Conservation (phyloP, 2,329 filamentous ascomycete species). For the Emmonsiellopsis sp. region DNA sequence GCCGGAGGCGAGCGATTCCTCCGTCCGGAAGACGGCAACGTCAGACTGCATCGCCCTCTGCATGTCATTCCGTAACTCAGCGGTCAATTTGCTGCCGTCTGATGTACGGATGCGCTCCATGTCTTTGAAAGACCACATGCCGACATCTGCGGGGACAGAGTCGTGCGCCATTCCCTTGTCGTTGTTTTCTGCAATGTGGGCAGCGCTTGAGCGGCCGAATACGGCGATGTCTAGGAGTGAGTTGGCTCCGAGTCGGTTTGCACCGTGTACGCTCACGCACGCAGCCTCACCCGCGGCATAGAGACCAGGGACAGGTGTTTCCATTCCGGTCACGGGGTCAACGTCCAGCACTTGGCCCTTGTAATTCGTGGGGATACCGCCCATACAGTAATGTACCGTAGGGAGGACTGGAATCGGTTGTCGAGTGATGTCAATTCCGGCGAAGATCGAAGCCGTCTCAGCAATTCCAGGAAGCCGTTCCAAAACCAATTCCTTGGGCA, state of each 20-base stretch:
- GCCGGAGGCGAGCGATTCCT: conserved; percentile 77
- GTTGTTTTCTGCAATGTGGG: conserved; percentile 85
- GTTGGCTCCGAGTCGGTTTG: conserved; percentile 86
- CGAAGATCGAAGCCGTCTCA: conserved; percentile 83
- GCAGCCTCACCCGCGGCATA: conserved; percentile 86
- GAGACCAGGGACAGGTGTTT: conserved; percentile 76
- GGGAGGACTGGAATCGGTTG: conserved; percentile 83
- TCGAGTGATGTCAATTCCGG: conserved; percentile 80
- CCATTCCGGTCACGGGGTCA: conserved; percentile 60
- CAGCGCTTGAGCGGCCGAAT: conserved; percentile 80
- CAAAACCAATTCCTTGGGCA: conserved; percentile 73
- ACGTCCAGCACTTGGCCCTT: conserved; percentile 84
- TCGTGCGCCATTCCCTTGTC: conserved; percentile 63
- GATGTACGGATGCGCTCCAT: conserved; percentile 73
- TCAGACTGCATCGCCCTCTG: conserved; percentile 94
- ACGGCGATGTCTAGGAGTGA: conserved; percentile 84
- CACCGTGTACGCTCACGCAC: conserved; percentile 84
- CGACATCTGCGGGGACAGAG: conserved; percentile 60
- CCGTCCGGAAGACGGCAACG: conserved; percentile 83
- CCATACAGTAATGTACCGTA: conserved; percentile 94
- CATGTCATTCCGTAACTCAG: conserved; percentile 76
- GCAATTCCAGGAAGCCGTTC: conserved; percentile 89
- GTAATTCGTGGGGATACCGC: conserved; percentile 85
- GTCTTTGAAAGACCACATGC: conserved; percentile 66
- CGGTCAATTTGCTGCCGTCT: conserved; percentile 67